A percentile compares a stretch with the other conserved stretches of the same genome.
phyloP scores from a whole-genome alignment of 2,329 filamentous ascomycete genomes.

The Monosporascus sp. region DNA sequence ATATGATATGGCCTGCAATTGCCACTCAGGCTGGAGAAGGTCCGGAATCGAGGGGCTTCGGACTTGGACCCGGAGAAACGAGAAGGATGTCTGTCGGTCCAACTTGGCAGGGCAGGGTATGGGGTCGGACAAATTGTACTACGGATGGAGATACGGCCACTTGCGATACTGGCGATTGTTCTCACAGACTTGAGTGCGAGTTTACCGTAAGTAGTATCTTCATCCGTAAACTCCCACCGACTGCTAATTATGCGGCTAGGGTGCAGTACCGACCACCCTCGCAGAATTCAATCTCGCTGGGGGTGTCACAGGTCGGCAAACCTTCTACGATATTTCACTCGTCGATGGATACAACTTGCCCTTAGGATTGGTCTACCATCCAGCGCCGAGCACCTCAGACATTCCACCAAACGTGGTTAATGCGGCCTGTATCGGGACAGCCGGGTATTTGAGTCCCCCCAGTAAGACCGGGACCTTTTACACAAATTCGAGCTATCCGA shows the following conservation, averaged over 20 bases:
- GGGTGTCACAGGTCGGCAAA: conserved; percentile 54
- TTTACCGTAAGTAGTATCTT: conserved; percentile 53
- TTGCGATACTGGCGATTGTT: conserved; percentile 74
- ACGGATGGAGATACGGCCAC: conserved; percentile 64
- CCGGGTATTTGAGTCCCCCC: conserved; percentile 53
- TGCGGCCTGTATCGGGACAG: conserved; percentile 68
- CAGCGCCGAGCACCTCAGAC: conserved; percentile 56
- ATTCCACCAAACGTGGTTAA: conserved; percentile 75
- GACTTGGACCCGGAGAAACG: conserved; percentile 54
- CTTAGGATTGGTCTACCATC: conserved; percentile 57
- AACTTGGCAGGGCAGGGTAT: conserved; percentile 77
- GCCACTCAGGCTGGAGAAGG: conserved; percentile 67
- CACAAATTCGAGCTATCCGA: conserved; percentile 60
- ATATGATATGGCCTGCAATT: conserved; percentile 72
- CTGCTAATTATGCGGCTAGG: conserved; percentile 38
- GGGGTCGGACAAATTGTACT: conserved; percentile 80
- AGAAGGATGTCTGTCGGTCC: conserved; percentile 60
- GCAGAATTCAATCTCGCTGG: conserved; percentile 76
- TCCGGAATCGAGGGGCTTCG: conserved; percentile 64
- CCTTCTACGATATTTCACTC: conserved; percentile 79
- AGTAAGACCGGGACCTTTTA: conserved; percentile 53
- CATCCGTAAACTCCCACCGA: not conserved
- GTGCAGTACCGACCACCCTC: conserved; percentile 68
- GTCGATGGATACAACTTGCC: conserved; percentile 83
- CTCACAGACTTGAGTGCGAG: conserved; percentile 62